phyloP scores from a whole-genome alignment of 2,329 filamentous ascomycete genomes.

The Calonectria pauciramosa region DNA sequence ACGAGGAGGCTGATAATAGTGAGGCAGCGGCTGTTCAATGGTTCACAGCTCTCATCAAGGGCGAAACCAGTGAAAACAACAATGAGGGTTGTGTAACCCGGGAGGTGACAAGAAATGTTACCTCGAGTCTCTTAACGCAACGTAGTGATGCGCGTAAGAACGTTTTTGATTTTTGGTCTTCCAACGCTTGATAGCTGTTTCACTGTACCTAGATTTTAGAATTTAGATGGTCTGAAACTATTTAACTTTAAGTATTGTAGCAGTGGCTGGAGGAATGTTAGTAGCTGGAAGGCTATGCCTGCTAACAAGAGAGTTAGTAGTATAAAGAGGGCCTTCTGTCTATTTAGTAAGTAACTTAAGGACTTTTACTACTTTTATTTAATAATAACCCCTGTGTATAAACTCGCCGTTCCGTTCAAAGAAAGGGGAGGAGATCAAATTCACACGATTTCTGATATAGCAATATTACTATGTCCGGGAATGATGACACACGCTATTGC shows the following conservation, averaged over 20 bases:
- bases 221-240: not conserved
- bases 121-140: slow-evolving; percentile 18
- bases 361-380: no score
- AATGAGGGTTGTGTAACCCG: slow-evolving; percentile 36
- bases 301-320: no score
- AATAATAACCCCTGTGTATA: no score
- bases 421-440: no score
- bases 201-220: not conserved
- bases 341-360: no score
- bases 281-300: no score
- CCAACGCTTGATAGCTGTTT: not conserved
- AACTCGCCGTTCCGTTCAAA: no score
- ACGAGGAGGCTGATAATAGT: slow-evolving; percentile 21
- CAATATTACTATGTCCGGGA: no score
- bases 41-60: slow-evolving; percentile 29
- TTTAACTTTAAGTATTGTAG: not conserved
- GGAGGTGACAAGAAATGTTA: slow-evolving; percentile 38
- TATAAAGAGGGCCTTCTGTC: no score
- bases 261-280: no score
- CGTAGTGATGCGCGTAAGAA: slow-evolving; percentile 18
- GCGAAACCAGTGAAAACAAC: slow-evolving; percentile 25
- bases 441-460: no score
- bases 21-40: slow-evolving; percentile 31
- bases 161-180: slow-evolving; percentile 34
- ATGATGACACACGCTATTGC: no score